Evolutionary conservation across 1,284 basidiomycete species (phyloP).

Genomic region (Psilocybe mexicana): DNA sequence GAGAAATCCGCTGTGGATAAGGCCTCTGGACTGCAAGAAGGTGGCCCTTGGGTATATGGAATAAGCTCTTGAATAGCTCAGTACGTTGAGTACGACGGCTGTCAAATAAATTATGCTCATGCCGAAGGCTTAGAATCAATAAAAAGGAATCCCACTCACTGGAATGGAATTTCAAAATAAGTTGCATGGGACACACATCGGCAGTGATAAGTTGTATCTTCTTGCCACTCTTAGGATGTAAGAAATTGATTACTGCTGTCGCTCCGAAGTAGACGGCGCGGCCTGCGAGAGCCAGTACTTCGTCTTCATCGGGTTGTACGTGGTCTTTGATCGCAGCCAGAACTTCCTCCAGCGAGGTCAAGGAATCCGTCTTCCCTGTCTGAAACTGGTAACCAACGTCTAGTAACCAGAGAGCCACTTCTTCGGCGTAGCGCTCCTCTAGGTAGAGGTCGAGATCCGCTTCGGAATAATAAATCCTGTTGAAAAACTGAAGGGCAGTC

Average conservation of each 20-base stretch:
- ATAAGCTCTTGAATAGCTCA: slow-evolving; percentile 27
- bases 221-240: slow-evolving; percentile 4
- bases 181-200: slow-evolving; percentile 16
- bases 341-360: too few species aligned
- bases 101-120: neutral
- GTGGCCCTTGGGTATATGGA: slow-evolving; percentile 26
- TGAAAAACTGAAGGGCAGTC: slow-evolving; percentile 40
- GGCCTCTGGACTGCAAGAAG: slow-evolving; percentile 19
- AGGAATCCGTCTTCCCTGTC: too few species aligned
- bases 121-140: neutral
- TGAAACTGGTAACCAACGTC: slow-evolving; percentile 16
- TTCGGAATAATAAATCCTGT: slow-evolving; percentile 29
- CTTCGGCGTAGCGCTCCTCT: slow-evolving; percentile 17
- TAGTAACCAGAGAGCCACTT: slow-evolving; percentile 18
- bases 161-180: slow-evolving; percentile 23
- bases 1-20: slow-evolving; percentile 10
- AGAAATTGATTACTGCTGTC: slow-evolving; percentile 18
- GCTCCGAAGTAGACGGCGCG: slow-evolving; percentile 13
- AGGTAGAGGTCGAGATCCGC: slow-evolving; percentile 42
- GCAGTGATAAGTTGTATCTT: slow-evolving; percentile 23
- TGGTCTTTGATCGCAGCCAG: too few species aligned
- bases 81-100: slow-evolving; percentile 45
- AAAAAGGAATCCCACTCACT: slow-evolving; percentile 10
- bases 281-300: too few species aligned
- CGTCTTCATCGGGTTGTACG: too few species aligned